Base-by-base conservation (phyloP, 1,139 yeast genomes). In the Geotrichum phurueaensis region DNA sequence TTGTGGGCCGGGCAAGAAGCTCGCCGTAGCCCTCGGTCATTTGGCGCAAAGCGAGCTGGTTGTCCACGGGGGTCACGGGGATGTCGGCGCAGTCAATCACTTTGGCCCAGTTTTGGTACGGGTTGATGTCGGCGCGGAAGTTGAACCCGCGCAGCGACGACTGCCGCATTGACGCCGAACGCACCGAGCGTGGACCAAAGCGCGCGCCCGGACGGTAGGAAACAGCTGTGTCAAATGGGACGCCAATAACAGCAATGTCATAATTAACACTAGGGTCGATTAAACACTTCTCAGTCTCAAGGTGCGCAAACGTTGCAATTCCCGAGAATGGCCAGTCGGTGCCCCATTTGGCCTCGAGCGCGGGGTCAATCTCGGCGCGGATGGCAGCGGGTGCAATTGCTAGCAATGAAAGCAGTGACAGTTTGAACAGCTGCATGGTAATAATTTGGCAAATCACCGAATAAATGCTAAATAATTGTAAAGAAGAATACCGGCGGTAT, bases 41-140 rank as follows among this genome's bases (percentile, higher is more conserved):
- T 72, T 87, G 92, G 66, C 79, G 76, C 68, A 86, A 79, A 0
- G 92, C 94, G 64, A 87, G 74, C 22, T 74, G 68, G 69, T 86
- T 87, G 70, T 87, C 94, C 85, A 87, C 84, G 18, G 94, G 94
- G 1, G 90, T 79, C 20, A 86, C 84, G 1, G 94, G 92, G 57
- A 87, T 82, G 72, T 87, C 95, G n/a, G 89, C 90, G 75, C 95
- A 87, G 73, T 87, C 95, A 29, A 86, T 66, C 20, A 87, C 75
- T 56, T 75, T 79, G 25, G 92, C 91, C 90, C 92, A 86, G 57
- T 80, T 74, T 43, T 74, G 71, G 70, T 85, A 87, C 1, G 91
- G 91, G 65, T 86, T 86, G 60, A 76, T 57, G n/a, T 78, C 81
- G 2, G 91, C 90, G 53, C 91, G 75, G 64, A 81, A 81, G 68